These are phyloP conservation scores for Pilatotrama ljubarskyi DNA, from an alignment of 768 basidiomycete species.

Conservation along the genomic window DNA sequence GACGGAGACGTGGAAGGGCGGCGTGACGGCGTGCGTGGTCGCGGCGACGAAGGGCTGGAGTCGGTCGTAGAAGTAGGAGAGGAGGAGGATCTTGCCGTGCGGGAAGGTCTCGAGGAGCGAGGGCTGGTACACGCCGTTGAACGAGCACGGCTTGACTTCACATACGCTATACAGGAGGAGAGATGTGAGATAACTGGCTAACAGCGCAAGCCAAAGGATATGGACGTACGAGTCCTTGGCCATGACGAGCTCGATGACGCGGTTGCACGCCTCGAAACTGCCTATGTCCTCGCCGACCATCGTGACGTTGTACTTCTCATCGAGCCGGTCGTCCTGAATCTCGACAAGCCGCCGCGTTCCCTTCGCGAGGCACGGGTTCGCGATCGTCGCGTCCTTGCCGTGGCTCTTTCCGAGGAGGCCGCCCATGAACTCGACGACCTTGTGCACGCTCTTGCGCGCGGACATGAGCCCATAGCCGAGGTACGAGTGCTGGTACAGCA, in stretches of 20 bases:
- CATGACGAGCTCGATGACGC: constrained; percentile 84
- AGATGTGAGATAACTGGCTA: not conserved
- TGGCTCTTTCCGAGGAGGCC: constrained; percentile 37
- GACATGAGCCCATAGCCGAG: constrained; percentile 95
- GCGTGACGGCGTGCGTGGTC: constrained; percentile 22
- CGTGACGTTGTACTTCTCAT: constrained; percentile 58
- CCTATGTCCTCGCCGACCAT: constrained; percentile 87
- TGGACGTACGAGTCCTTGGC: constrained; percentile 87
- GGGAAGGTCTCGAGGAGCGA: constrained; percentile 87
- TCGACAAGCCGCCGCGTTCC: constrained; percentile 64
- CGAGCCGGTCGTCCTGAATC: constrained; percentile 50
- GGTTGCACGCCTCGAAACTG: constrained; percentile 81
- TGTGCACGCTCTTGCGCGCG: constrained; percentile 82
- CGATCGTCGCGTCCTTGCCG: constrained; percentile 40
- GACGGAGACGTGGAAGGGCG: constrained; percentile 44
- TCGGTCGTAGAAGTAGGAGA: constrained; percentile 98
- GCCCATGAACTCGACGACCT: constrained; percentile 85
- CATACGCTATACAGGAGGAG: constrained; percentile 57
- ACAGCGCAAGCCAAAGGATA: not conserved
- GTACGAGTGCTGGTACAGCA: constrained; percentile 96
- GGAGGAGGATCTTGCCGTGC: constrained; percentile 79
- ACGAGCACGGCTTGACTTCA: constrained; percentile 91
- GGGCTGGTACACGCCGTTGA: constrained; percentile 97
- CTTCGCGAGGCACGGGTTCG: constrained; percentile 82
- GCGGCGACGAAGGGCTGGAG: constrained; percentile 68